Evolutionary conservation across 2,329 filamentous ascomycete genomes (phyloP).

Genomic region (Ploettnerulaceae sp.): DNA sequence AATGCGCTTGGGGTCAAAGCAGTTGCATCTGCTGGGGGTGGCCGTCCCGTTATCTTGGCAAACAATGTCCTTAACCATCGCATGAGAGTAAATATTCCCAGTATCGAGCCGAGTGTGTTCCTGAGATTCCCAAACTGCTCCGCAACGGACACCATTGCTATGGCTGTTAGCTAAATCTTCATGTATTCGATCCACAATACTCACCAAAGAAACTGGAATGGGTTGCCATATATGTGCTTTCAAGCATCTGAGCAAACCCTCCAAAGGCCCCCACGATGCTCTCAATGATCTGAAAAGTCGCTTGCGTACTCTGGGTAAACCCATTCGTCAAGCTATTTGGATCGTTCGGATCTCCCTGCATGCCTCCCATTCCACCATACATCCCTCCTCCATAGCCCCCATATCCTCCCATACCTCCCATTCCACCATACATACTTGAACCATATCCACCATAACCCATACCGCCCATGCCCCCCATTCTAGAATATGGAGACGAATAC

Average conservation of each 20-base stretch:
- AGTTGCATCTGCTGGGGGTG: constrained; percentile 79
- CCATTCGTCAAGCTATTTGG: constrained; percentile 92
- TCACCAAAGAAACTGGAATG: constrained; percentile 97
- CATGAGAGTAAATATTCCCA: constrained; percentile 94
- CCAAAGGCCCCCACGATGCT: constrained; percentile 95
- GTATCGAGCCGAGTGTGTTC: constrained; percentile 85
- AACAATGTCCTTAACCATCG: constrained; percentile 90
- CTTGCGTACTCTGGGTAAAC: constrained; percentile 90
- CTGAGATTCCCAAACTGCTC: constrained; percentile 94
- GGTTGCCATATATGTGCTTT: constrained; percentile 99
- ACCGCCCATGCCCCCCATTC: constrained; percentile 35
- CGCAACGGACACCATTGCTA: constrained; percentile 96
- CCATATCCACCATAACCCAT: constrained; percentile 34
- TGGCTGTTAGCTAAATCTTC: constrained; percentile 21
- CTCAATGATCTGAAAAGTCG: constrained; percentile 97
- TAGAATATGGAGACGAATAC: constrained; percentile 50
- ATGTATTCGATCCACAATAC: constrained; percentile 32
- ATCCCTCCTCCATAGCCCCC: constrained; percentile 36
- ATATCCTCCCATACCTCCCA: constrained; percentile 34
- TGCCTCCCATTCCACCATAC: constrained; percentile 42
- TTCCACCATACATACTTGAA: constrained; percentile 35
- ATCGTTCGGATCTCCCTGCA: constrained; percentile 70
- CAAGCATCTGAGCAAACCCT: constrained; percentile 97
- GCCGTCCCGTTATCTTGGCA: constrained; percentile 87
- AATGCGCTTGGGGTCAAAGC: constrained; percentile 88